Evolutionary conservation across 805 yeast genomes (phyloP).

Genomic region (Candida cerambycidarum): DNA sequence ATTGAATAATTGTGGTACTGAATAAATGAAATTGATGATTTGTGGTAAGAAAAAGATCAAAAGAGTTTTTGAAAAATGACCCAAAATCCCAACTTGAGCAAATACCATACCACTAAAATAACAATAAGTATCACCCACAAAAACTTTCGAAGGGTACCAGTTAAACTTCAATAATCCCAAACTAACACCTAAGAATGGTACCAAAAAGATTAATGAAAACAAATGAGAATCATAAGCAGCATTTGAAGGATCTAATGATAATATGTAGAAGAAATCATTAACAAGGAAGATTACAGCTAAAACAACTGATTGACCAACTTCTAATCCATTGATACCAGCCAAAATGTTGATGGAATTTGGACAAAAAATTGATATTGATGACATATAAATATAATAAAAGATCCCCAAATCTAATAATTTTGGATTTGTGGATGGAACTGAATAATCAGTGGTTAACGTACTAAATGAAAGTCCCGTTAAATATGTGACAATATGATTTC

Average conservation of each 20-base stretch:
- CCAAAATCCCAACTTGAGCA: conserved; percentile 93
- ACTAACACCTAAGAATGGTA: conserved; percentile 88
- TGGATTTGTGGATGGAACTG: conserved; percentile 38
- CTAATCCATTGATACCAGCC: conserved; percentile 96
- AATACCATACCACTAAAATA: conserved; percentile 98
- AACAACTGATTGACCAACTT: conserved; percentile 90
- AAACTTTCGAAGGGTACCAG: conserved; percentile 89
- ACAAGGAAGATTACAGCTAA: conserved; percentile 66
- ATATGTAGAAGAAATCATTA: conserved; percentile 74
- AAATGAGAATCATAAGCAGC: conserved; percentile 78
- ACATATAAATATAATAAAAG: conserved; percentile 87
- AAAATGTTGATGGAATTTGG: conserved; percentile 94
- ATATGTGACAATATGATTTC: conserved; percentile 31
- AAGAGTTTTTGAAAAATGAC: conserved; percentile 93
- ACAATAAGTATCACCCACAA: conserved; percentile 98
- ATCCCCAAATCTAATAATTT: conserved; percentile 70
- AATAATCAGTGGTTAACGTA: conserved; percentile 35
- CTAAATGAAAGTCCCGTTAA: conserved; percentile 40
- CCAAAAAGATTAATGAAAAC: conserved; percentile 71
- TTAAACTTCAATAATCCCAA: conserved; percentile 73
- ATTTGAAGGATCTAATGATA: conserved; percentile 38
- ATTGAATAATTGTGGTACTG: conserved; percentile 87
- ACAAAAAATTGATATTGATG: conserved; percentile 84
- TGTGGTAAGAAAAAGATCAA: conserved; percentile 87
- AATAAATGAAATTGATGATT: conserved; percentile 83